Evolutionary conservation across 2,329 filamentous ascomycete species (phyloP).

Genomic region (Elsinoe arachidis): DNA sequence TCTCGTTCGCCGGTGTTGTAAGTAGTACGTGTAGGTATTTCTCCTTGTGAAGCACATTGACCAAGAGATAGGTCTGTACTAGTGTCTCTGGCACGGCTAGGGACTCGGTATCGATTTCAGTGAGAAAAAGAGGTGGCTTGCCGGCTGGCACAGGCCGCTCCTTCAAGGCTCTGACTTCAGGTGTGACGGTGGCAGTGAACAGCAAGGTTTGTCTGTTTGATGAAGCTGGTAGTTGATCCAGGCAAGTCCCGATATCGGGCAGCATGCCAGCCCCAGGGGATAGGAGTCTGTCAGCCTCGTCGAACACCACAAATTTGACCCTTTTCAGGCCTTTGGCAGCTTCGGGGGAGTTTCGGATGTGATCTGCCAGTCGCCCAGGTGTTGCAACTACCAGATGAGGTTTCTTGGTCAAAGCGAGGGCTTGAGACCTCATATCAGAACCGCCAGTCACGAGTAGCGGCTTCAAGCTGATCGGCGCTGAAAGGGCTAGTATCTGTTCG

Average conservation of each 20-base stretch:
- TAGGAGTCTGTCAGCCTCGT: conserved; percentile 88
- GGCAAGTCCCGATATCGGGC: conserved; percentile 83
- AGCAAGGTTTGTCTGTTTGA: conserved; percentile 80
- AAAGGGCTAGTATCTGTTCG: conserved; percentile 92
- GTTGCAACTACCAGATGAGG: conserved; percentile 94
- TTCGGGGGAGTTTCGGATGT: conserved; percentile 84
- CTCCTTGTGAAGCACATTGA: conserved; percentile 86
- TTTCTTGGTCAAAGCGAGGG: conserved; percentile 68
- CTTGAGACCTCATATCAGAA: conserved; percentile 84
- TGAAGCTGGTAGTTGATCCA: conserved; percentile 70
- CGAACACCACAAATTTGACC: conserved; percentile 78
- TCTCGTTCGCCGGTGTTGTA: conserved; percentile 63
- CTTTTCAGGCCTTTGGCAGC: conserved; percentile 74
- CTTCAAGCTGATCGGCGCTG: conserved; percentile 78
- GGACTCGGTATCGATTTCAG: conserved; percentile 66
- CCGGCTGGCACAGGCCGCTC: conserved; percentile 60
- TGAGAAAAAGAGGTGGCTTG: conserved; percentile 74
- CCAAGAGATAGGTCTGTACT: conserved; percentile 74
- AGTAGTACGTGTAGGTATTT: conserved; percentile 89
- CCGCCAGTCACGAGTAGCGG: conserved; percentile 85
- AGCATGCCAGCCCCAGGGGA: conserved; percentile 74
- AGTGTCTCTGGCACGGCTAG: conserved; percentile 74
- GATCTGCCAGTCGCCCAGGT: conserved; percentile 84
- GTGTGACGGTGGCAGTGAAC: conserved; percentile 92
- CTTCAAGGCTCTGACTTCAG: conserved; percentile 82